Conservation (phyloP, 1,139 yeast genomes). For the Lodderomyces jiufengensis region DNA sequence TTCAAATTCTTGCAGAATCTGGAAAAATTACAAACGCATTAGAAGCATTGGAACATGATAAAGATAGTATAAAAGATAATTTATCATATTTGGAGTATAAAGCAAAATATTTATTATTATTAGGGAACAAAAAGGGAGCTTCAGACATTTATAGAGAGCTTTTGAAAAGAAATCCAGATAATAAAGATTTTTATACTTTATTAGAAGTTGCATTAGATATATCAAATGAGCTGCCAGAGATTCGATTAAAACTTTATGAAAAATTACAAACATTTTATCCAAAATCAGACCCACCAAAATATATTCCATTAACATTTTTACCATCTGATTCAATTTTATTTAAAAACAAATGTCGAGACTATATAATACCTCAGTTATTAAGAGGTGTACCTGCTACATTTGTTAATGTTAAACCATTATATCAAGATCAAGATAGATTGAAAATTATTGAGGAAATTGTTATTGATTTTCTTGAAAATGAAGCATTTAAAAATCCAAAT, state of each 20-base stretch:
- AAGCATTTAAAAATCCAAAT: constrained; percentile 24
- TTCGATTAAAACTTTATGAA: constrained; percentile 56
- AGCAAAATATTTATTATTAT: constrained; percentile 53
- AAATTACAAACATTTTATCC: constrained; percentile 73
- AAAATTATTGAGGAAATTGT: constrained; percentile 53
- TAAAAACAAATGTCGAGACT: constrained; percentile 41
- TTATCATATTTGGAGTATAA: constrained; percentile 61
- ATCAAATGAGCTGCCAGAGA: constrained; percentile 26
- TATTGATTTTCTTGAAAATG: constrained; percentile 37
- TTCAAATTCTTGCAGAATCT: constrained; percentile 56
- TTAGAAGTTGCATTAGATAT: constrained; percentile 64
- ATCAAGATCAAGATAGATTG: constrained; percentile 48
- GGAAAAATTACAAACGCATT: constrained; percentile 68
- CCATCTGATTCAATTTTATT: constrained; percentile 49
- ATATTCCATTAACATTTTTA: constrained; percentile 73
- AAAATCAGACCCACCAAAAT: constrained; percentile 74
- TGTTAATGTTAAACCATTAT: constrained; percentile 78
- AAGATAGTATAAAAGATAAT: constrained; percentile 57
- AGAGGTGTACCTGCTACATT: constrained; percentile 92
- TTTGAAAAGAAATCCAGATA: constrained; percentile 84
- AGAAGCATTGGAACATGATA: constrained; percentile 52
- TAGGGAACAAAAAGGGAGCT: constrained; percentile 54
- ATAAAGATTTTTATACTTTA: constrained; percentile 57
- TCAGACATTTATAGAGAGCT: constrained; percentile 64
- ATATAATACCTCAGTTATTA: constrained; percentile 58